phyloP scores from a whole-genome alignment of 2,329 filamentous ascomycete species.

The Colletotrichum lupini region DNA sequence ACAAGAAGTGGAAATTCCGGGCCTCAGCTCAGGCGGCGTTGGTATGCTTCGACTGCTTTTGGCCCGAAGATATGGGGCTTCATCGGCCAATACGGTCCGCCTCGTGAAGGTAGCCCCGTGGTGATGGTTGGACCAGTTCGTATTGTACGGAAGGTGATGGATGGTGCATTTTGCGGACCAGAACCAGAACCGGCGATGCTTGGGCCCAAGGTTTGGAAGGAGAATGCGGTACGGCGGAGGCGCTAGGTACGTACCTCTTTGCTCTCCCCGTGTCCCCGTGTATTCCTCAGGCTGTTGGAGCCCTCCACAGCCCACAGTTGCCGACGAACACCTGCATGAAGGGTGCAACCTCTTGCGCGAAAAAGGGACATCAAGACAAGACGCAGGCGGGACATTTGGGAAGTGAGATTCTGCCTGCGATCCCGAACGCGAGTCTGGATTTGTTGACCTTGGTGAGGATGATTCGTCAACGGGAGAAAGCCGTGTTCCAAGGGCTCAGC shows the following conservation, averaged over 20 bases:
- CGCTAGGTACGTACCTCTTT: background rate
- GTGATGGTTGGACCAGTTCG: background rate
- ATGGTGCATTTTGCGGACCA: background rate
- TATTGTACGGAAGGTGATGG: too few species aligned
- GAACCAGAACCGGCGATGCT: background rate
- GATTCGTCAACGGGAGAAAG: background rate
- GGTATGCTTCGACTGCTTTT: background rate
- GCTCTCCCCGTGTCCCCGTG: background rate
- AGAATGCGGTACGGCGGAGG: constrained; percentile 2
- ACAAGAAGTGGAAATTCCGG: background rate
- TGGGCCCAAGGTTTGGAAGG: background rate
- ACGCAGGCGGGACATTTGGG: background rate
- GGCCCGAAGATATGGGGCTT: background rate
- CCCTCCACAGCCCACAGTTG: background rate
- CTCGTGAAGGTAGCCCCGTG: background rate
- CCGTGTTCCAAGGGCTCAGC: background rate
- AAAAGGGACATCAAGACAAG: background rate
- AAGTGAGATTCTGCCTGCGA: constrained; percentile 4
- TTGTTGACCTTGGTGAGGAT: background rate
- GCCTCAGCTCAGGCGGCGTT: background rate
- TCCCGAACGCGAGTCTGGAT: background rate
- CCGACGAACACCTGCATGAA: constrained; percentile 25
- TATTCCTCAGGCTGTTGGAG: background rate
- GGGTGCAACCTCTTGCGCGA: constrained; percentile 15
- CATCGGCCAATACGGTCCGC: constrained; percentile 10